Evolutionary conservation across 139 green algal genomes (phyloP).

Genomic region (Chloropicon primus): DNA sequence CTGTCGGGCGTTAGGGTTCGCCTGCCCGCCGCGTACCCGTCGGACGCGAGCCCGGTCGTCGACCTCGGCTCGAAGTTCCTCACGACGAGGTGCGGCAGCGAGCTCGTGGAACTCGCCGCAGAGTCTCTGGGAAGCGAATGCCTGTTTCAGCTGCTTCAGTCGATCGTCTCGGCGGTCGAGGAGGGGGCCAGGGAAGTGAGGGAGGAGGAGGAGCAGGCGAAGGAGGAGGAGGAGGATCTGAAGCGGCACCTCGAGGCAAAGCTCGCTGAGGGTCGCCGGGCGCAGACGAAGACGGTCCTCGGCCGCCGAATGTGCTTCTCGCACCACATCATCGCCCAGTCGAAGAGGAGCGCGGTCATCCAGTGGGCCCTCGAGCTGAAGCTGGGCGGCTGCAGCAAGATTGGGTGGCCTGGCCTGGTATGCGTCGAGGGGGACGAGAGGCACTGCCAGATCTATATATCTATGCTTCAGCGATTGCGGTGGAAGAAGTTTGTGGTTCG

Average conservation of each 20-base stretch:
- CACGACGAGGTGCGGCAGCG: not conserved
- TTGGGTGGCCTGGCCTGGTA: not conserved
- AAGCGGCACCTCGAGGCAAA: not conserved
- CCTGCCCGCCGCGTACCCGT: not conserved
- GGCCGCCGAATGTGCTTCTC: not conserved
- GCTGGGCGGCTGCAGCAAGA: not conserved
- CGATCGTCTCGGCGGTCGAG: not conserved
- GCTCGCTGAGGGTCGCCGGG: not conserved
- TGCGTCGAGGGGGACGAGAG: not conserved
- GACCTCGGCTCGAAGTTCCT: not conserved
- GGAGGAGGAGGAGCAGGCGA: not conserved
- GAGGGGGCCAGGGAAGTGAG: not conserved
- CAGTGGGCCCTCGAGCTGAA: not conserved
- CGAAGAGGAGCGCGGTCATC: not conserved
- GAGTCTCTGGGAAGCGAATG: not conserved
- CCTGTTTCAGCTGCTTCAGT: not conserved
- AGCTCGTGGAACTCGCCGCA: not conserved
- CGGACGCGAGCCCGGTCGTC: not conserved
- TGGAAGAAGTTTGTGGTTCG: not conserved
- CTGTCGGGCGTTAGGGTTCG: not conserved
- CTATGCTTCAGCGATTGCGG: not conserved
- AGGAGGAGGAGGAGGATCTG: not conserved
- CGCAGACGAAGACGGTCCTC: not conserved
- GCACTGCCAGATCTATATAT: not conserved
- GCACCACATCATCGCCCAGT: not conserved